Evolutionary conservation across 1,284 basidiomycete genomes (phyloP), one percentile per base, ranked within the genome.

Genomic region (Mrakiaceae sp.): DNA sequence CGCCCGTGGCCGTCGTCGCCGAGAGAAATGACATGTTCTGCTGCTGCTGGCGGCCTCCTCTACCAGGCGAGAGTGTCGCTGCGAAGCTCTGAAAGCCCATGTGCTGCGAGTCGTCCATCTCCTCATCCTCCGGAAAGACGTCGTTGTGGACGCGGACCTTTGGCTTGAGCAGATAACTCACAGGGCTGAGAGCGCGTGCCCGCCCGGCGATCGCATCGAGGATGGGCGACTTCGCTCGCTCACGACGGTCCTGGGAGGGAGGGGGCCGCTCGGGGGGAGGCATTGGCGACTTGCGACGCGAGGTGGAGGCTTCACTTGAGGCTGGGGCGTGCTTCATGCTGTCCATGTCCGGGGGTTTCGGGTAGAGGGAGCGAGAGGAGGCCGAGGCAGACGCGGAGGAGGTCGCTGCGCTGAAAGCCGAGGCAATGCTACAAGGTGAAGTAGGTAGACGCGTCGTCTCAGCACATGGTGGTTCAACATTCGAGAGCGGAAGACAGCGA

Each of bases 211-310:
- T 60, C 8, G 65, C 65, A 42, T 66, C 65, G 11, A 66, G 61
- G n/a, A 63, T 62, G 39, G 65, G 65, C 4, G 55, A 58, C 54
- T 59, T 63, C 5, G 65, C 57, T 40, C 65, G 61, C 76, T 69
- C 62, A 87, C 88, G 80, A 94, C 90, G 62, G 27, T 53, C 42
- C 58, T 52, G 10, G 53, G 53, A 5, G 60, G 60, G 56, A 66
- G 42, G 52, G 49, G 42, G 43, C 54, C 27, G 49, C 40, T 8
- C n/a, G 55, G 55, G 42, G 55, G 4, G 46, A 50, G 49, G 43
- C 27, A 27, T 53, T 53, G 12, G 43, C 7, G 8, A 14, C 9
- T 12, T 12, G 40, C 8, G 9, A 39, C n/a, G 55, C 10, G 55
- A 57, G 60, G 5, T 39, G 2, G 40, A 16, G 43, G n/a, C 50